These are phyloP conservation scores for Theileria orientalis DNA, from an alignment of 169 alveolate species.

Conservation along the genomic window DNA sequence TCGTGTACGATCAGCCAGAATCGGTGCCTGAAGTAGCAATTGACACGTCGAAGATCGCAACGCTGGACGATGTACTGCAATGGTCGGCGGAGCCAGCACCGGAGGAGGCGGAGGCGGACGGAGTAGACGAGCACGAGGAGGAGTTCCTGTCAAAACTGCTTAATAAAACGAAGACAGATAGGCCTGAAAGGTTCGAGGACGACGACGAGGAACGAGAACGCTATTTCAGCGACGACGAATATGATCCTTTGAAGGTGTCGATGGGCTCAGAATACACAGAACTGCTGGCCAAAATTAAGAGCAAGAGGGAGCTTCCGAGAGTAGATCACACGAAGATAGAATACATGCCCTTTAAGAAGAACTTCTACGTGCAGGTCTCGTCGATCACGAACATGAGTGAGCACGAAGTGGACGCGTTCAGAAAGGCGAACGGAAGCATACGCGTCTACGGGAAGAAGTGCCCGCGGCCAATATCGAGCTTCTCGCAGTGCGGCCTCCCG, in stretches of 20 bases:
- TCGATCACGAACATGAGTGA: constrained; percentile 84
- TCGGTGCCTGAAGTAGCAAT: neutral
- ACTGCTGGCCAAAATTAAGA: constrained; percentile 41
- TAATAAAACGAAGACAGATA: constrained; percentile 26
- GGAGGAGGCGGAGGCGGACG: neutral
- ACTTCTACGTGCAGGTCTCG: constrained; percentile 83
- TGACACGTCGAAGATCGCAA: constrained; percentile 31
- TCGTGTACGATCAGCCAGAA: constrained; percentile 18
- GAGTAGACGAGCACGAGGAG: constrained; percentile 21
- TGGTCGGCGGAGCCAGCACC: constrained; percentile 13
- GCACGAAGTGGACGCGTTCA: constrained; percentile 86
- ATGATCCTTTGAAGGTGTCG: constrained; percentile 25
- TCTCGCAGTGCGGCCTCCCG: constrained; percentile 97
- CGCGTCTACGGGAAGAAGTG: constrained; percentile 90
- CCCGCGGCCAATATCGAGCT: constrained; percentile 92
- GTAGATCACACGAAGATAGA: constrained; percentile 83
- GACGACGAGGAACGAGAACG: constrained; percentile 20
- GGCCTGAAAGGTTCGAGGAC: constrained; percentile 1
- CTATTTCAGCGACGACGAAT: constrained; percentile 52
- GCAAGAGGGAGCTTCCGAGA: constrained; percentile 72
- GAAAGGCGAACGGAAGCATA: constrained; percentile 86
- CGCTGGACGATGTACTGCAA: constrained; percentile 51
- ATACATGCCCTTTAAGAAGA: constrained; percentile 83
- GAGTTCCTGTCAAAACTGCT: constrained; percentile 19
- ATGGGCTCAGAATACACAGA: constrained; percentile 55